Conservation (phyloP, 2,329 filamentous ascomycete genomes). For the Sporothrix mexicana region DNA sequence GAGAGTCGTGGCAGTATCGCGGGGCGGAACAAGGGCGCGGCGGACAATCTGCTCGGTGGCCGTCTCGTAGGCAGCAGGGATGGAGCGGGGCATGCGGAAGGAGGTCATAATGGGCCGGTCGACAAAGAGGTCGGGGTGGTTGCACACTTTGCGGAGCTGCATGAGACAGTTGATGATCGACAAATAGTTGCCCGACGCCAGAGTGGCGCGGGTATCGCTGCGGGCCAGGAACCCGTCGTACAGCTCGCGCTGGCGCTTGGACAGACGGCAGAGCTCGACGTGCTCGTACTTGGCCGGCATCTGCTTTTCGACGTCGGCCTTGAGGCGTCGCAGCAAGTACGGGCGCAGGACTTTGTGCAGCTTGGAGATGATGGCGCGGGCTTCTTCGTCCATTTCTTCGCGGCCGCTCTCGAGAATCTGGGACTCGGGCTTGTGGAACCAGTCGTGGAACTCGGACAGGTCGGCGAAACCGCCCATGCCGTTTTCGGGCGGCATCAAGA, state of each 20-base stretch:
- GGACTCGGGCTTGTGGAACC: constrained; percentile 93
- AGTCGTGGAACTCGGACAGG: constrained; percentile 93
- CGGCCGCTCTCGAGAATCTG: constrained; percentile 95
- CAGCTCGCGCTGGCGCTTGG: constrained; percentile 90
- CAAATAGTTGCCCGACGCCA: constrained; percentile 92
- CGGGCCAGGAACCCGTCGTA: constrained; percentile 96
- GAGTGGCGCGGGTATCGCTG: constrained; percentile 84
- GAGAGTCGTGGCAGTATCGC: constrained; percentile 47
- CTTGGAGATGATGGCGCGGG: constrained; percentile 87
- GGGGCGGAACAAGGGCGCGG: constrained; percentile 49
- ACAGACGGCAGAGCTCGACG: constrained; percentile 92
- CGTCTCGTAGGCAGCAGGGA: constrained; percentile 72
- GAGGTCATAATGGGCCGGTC: constrained; percentile 96
- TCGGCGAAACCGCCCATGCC: constrained; percentile 90
- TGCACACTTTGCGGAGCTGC: constrained; percentile 97
- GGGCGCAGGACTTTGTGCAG: constrained; percentile 92
- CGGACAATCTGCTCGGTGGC: constrained; percentile 73
- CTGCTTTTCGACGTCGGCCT: constrained; percentile 97
- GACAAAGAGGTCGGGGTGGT: constrained; percentile 95
- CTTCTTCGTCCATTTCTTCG: constrained; percentile 93
- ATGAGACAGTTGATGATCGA: constrained; percentile 98
- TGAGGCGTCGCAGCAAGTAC: constrained; percentile 86
- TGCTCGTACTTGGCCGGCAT: constrained; percentile 99
- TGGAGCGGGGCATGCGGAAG: constrained; percentile 85
- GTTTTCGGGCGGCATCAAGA: constrained; percentile 89